Evolutionary conservation across 2,329 filamentous ascomycete genomes (phyloP).

Genomic region (Fusarium longipes): DNA sequence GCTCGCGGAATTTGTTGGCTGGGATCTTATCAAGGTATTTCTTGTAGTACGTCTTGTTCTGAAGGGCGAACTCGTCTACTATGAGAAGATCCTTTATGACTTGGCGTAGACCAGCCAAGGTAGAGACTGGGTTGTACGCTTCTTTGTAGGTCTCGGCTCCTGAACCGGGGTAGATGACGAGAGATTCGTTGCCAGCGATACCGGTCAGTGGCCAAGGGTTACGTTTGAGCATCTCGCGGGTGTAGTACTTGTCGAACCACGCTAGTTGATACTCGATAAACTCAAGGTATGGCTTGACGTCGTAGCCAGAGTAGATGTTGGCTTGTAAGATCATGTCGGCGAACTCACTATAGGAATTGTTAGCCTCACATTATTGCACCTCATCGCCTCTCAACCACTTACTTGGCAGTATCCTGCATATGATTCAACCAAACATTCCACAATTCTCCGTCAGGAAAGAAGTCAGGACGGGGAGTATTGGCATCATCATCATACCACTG

Average conservation of each 20-base stretch:
- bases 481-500: conserved; percentile 18
- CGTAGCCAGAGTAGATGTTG: conserved; percentile 9
- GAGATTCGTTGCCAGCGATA: not conserved
- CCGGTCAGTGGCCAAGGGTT: conserved; percentile 1
- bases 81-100: conserved; percentile 13
- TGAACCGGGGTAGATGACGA: conserved; percentile 7
- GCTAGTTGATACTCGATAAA: conserved; percentile 12
- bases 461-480: not conserved
- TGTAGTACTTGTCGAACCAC: conserved; percentile 7
- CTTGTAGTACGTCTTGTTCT: conserved; percentile 11
- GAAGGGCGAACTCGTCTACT: not conserved
- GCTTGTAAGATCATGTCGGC: conserved; percentile 11
- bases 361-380: not conserved
- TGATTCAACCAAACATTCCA: conserved; percentile 22
- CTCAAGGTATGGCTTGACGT: conserved; percentile 4
- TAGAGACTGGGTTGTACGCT: not conserved
- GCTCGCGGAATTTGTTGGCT: not conserved
- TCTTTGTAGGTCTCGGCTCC: conserved; percentile 18
- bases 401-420: conserved; percentile 14
- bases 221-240: conserved; percentile 1
- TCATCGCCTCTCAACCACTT: not conserved
- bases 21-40: conserved; percentile 9
- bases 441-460: conserved; percentile 2
- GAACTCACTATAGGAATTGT: not conserved
- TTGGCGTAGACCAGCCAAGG: not conserved